phyloP scores from a whole-genome alignment of 805 yeast genomes.

The Saccharomycopsis sp. region DNA sequence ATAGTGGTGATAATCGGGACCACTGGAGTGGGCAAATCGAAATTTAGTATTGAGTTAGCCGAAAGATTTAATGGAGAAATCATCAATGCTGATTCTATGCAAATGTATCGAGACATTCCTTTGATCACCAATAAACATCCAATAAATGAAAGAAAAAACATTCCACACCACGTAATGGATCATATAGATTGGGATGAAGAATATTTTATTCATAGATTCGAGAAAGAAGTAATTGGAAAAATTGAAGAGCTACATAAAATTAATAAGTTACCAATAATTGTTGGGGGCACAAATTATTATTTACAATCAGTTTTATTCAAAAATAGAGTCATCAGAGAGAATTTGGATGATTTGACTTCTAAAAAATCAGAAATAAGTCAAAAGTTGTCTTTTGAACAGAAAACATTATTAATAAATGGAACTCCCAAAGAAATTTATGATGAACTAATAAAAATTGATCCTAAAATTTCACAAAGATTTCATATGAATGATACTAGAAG shows the following conservation, averaged over 20 bases:
- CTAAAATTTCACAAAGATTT: slow-evolving; percentile 63
- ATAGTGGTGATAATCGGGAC: slow-evolving; percentile 75
- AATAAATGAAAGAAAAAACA: slow-evolving; percentile 54
- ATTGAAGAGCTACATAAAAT: slow-evolving; percentile 48
- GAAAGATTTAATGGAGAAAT: slow-evolving; percentile 72
- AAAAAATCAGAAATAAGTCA: slow-evolving; percentile 12
- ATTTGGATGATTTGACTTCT: slow-evolving; percentile 4
- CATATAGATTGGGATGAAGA: slow-evolving; percentile 75
- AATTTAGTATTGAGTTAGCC: slow-evolving; percentile 72
- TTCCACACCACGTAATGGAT: slow-evolving; percentile 82
- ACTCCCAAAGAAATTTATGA: slow-evolving; percentile 28
- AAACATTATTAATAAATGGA: no score
- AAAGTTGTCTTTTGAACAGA: no score
- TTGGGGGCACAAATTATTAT: slow-evolving; percentile 96
- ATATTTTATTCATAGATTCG: slow-evolving; percentile 71
- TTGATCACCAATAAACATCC: slow-evolving; percentile 93
- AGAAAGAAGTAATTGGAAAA: no score
- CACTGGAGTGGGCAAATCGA: slow-evolving; percentile 95
- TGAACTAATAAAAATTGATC: slow-evolving; percentile 47
- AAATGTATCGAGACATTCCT: slow-evolving; percentile 66
- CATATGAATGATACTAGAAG: slow-evolving; percentile 88
- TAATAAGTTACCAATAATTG: slow-evolving; percentile 68
- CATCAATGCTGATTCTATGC: slow-evolving; percentile 96
- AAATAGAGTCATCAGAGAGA: slow-evolving; percentile 48
- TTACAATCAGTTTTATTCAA: slow-evolving; percentile 66